Percentiles rank a stretch among this genome's conserved stretches.
These are phyloP conservation scores for Colletotrichum tabaci DNA, from an alignment of 2,329 filamentous ascomycete genomes.

Conservation along the genomic window DNA sequence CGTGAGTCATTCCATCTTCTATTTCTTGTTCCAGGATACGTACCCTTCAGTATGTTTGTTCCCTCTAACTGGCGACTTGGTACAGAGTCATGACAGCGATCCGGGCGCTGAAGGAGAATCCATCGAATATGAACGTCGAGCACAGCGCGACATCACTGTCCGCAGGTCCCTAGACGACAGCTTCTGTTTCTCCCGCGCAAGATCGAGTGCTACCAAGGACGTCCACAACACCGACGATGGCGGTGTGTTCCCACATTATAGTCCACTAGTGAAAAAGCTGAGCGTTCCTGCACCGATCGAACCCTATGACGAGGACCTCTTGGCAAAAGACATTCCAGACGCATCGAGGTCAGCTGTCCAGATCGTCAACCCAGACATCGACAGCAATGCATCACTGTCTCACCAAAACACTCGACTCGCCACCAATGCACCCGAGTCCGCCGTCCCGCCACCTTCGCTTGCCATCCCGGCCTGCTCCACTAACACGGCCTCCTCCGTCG, in stretches of 20 bases:
- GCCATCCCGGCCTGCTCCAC: too few relatives aligned
- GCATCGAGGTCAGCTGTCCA: too few relatives aligned
- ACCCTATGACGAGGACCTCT: too few relatives aligned
- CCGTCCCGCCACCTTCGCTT: too few relatives aligned
- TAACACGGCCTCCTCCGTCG: neutral
- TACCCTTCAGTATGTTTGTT: neutral
- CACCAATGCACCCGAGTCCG: too few relatives aligned
- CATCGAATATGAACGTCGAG: neutral
- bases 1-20: neutral
- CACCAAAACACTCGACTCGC: too few relatives aligned
- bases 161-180: neutral
- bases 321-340: too few relatives aligned
- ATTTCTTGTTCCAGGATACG: neutral
- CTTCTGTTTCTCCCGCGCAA: neutral
- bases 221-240: neutral
- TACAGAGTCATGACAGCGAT: neutral
- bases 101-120: neutral
- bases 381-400: too few relatives aligned
- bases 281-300: too few relatives aligned
- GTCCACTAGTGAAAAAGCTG: neutral
- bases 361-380: too few relatives aligned
- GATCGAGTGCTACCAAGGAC: neutral
- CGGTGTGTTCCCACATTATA: neutral
- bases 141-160: neutral
- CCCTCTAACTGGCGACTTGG: neutral